Base-by-base conservation (phyloP, 768 basidiomycete species). In the Russula compacta region DNA sequence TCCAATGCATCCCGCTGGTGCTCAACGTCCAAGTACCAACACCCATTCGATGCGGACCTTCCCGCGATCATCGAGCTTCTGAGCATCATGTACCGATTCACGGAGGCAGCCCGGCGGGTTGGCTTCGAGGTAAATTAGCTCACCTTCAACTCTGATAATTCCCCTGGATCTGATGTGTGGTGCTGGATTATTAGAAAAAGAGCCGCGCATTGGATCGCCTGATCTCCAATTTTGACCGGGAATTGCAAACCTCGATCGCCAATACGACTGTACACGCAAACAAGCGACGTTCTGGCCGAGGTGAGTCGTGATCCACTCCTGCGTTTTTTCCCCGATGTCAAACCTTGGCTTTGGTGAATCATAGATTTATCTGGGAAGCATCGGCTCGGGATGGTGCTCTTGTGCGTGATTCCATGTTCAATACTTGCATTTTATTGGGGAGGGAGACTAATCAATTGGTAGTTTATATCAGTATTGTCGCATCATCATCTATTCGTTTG, bases 41-140 rank as follows among this genome's bases (percentile, higher is more conserved):
- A 67, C 43, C 55, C 54, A 42, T 66, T 67, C 47, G 72, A 73
- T 65, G 65, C 60, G 24, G 70, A 70, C 46, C 62, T 73, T 33
- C 69, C 68, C 3, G 69, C 66, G 36, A 65, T 73, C 6, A 68
- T 71, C 17, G 72, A 73, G 64, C 69, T 72, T 48, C 63, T 71
- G 10, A 68, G 69, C 38, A 72, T 72, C 54, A 71, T 72, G 67
- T 64, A 68, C 4, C 68, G 70, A 43, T 73, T 72, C 59, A 63
- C 63, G 10, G 69, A 68, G 11, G 36, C 46, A 8, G 38, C 56
- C 33, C 32, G 38, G 7, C 40, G n/a, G 48, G n/a, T 59, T 32
- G 33, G 53, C 14, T 47, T 14, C 35, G 33, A 53, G 44, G 57
- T 64, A 47, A 46, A 32, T 1, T 15, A 6, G 3, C 4, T 36